Evolutionary conservation across 148 eudicot species (phyloP), one percentile per base, ranked within the genome.

Genomic region (Chenopodium album): DNA sequence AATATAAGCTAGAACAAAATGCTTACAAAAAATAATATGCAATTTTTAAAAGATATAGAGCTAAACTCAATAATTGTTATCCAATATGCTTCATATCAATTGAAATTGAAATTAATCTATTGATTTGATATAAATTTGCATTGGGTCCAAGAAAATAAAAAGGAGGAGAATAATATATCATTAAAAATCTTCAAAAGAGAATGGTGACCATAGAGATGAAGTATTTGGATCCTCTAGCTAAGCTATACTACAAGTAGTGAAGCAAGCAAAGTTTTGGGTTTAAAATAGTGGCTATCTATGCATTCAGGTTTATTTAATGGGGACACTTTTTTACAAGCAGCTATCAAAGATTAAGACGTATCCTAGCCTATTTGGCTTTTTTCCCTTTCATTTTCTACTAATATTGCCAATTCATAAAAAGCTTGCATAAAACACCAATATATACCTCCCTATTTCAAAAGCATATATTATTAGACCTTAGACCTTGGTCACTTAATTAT

Each of bases 241-340:
- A 14, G 44, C 44, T 41, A 41, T 41, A 41, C 44, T 41, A 52
- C 56, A 10, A 10, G 56, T 14, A 56, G 0, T 56, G 62, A 19
- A 76, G 54, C 23, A 22, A 71, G 71, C 50, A 37, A 79, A 71
- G 6, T 32, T 54, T 59, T 56, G 17, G 68, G 56, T 37, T 9
- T 0, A 72, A 81, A 81, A 66, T 67, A 81, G 84, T 81, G 84
- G 79, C 72, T 76, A n/a, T 32, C 16, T 34, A 17, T 80, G 19
- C 44, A 28, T 50, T 68, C 75, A 59, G 62, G 4, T 62, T 44
- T 22, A 44, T 78, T 26, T 78, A 63, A 66, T 78, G 62, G 44
- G 60, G 67, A 79, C 72, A 44, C 65, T 59, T n/a, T 44, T 78
- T 28, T 78, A 46, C 59, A 32, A 64, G 80, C 60, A 37, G n/a